Evolutionary conservation across 768 basidiomycete species (phyloP), one percentile per base, ranked within the genome.

Genomic region (Boletellus sp.): DNA sequence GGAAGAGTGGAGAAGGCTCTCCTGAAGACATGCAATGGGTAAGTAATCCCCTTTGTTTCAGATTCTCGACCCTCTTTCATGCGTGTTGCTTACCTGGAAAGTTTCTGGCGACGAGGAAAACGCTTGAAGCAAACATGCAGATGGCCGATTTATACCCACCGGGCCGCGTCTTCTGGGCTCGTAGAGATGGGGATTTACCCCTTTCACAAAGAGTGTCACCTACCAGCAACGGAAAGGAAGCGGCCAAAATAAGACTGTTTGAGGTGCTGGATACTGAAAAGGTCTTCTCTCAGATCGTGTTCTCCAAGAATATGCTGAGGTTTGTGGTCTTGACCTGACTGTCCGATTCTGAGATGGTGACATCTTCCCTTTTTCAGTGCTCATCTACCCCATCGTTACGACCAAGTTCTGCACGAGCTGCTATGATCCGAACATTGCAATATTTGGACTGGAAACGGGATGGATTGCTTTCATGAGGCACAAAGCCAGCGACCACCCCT

Each of bases 61-160:
- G 15, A 42, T 23, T 33, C 45, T 42, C 11, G 10, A 16, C 28
- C 34, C 17, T 28, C 11, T 28, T 28, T 7, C 11, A 7, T 10
- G 28, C 17, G 20, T 34, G 3, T 32, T 24, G 24, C 22, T 44
- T 46, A 8, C 38, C 28, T 39, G 36, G 20, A 41, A 48, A 91
- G 90, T 89, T 92, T 60, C 72, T 91, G 34, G 79, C 87, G 0
- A 78, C 87, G 50, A 80, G 90, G 39, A 91, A 88, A 73, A 90
- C 89, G 3, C 75, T 92, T 0, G 87, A 91, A 64, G 89, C 88
- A 39, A 90, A 87, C 51, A 91, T 92, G 89, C 78, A 81, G 42
- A 79, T 76, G 72, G 70, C 79, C 3, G 76, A 83, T 55, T 76
- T 89, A 64, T 90, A 79, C 53, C 89, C 89, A 12, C 85, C 90